Base-by-base conservation (phyloP, 306 rosid species). In the Geum urbanum region DNA sequence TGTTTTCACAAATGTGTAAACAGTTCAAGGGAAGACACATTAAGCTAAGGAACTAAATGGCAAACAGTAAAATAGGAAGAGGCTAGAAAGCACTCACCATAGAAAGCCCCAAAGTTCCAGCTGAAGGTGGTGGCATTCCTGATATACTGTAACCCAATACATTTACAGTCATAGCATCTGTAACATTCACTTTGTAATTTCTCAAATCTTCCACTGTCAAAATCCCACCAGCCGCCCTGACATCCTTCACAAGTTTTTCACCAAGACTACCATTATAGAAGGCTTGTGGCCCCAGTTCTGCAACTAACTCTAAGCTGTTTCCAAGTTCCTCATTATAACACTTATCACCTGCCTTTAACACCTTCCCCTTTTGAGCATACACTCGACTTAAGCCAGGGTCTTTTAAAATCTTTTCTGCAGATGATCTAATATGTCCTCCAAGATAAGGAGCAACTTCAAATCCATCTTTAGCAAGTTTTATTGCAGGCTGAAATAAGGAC, bases 41-140 rank as follows among this genome's bases (percentile, higher is more conserved):
- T 48, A 14, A 27, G 11, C 18, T 51, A 53, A 67, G 63, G 13
- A 5, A 50, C 47, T 55, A 7, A 57, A 24, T 12, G 59, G 22
- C 24, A 16, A 71, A 41, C 66, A 50, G 24, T 19, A 49, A 55
- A 75, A 53, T 37, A 67, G 47, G 41, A 46, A 27, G 68, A 50
- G 37, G 37, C 37, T 32, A 32, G 57, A 72, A 64, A 81, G 1
- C 46, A 70, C 88, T 13, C 62, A 89, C 98, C 87, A 88, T 66
- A 48, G 96, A 77, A 76, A 90, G 82, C 70, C 86, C 89, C 0
- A 92, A 82, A 10, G 96, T 92, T 81, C 98, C 98, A 72, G 91
- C 87, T 61, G 98, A 90, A 76, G 97, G 98, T 69, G 94, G 97
- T 5, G 97, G 97, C 97, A 94, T 94, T 83, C 97, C 98, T 63